phyloP scores from a whole-genome alignment of 768 basidiomycete genomes.

The Kwoniella sp. region DNA sequence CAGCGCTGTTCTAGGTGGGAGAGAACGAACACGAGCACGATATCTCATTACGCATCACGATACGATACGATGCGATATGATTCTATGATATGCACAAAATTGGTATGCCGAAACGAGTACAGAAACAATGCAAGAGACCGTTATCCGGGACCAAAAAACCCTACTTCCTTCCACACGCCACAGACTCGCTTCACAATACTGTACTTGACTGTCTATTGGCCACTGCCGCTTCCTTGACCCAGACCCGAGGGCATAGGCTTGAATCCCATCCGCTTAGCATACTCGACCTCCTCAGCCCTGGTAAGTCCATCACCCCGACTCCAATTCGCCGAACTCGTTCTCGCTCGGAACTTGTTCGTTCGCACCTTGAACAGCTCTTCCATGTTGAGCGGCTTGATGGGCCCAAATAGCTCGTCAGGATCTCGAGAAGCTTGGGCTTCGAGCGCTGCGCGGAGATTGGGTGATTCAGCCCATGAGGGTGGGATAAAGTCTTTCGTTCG shows the following conservation, averaged over 20 bases:
- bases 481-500: conserved; percentile 69
- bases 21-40: too few relatives aligned
- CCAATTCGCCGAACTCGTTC: conserved; percentile 96
- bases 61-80: neutral
- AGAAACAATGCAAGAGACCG: neutral
- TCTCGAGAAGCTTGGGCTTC: conserved; percentile 79
- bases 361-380: conserved; percentile 80
- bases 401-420: conserved; percentile 80
- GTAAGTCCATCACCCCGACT: conserved; percentile 86
- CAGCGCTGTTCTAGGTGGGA: too few relatives aligned
- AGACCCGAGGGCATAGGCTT: conserved; percentile 22
- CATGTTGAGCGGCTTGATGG: conserved; percentile 81
- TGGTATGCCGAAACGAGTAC: neutral
- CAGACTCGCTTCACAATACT: too few relatives aligned
- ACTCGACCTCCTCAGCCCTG: conserved; percentile 78
- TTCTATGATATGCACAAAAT: neutral
- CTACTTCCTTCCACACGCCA: too few relatives aligned
- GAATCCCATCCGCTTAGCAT: conserved; percentile 87
- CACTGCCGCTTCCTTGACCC: conserved; percentile 1
- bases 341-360: conserved; percentile 74
- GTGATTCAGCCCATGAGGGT: conserved; percentile 80
- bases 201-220: neutral
- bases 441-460: conserved; percentile 76
- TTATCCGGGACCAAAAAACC: neutral
- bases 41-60: neutral